Base-by-base conservation (phyloP, 345 rosid species). In the Camelina sativa region DNA sequence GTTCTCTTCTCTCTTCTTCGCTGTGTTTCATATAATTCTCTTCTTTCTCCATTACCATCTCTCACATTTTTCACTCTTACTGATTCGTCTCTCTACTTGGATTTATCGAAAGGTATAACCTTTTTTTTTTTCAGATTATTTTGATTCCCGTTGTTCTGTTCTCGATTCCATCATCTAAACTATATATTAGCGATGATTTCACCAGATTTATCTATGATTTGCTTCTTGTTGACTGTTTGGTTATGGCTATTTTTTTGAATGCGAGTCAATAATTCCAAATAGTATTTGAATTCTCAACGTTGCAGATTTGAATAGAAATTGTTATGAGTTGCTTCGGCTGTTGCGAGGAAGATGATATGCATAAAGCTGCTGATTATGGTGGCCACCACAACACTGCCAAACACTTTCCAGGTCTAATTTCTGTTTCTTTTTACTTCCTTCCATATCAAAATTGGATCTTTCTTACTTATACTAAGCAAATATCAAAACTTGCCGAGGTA, bases 241-340 rank as follows among this genome's bases (percentile, higher is more conserved):
- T 25, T 28, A 28, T 28, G 30, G 30, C 30, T 28, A 28, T 4
- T 28, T 28, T 30, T 19, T 34, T 12, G 5, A 35, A 37, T 19
- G 15, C 5, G 16, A 16, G 20, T 22, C 11, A 25, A 25, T 11
- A n/a, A 40, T 11, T 54, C 16, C 2, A 56, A 38, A 43, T 28
- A 28, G 30, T 6, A 0, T 30, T 32, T 32, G 7, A 32, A 32
- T 32, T 32, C 35, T 7, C 35, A 32, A 2, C 1, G 35, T 9
- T 2, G 51, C 51, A 46, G 51, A 46, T 46, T 46, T 46, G n/a
- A 5, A 17, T 76, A 58, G 75, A 54, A 28, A 28, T 25, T 25
- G 4, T 28, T 64, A 95, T 95, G 97, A 77, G 97, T 64, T 92
- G 97, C 80, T 92, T 95, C 55, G 62, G 90, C 54, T 90, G 99